phyloP scores from a whole-genome alignment of 1,139 yeast genomes.

The Entelexis sorbosivorans region DNA sequence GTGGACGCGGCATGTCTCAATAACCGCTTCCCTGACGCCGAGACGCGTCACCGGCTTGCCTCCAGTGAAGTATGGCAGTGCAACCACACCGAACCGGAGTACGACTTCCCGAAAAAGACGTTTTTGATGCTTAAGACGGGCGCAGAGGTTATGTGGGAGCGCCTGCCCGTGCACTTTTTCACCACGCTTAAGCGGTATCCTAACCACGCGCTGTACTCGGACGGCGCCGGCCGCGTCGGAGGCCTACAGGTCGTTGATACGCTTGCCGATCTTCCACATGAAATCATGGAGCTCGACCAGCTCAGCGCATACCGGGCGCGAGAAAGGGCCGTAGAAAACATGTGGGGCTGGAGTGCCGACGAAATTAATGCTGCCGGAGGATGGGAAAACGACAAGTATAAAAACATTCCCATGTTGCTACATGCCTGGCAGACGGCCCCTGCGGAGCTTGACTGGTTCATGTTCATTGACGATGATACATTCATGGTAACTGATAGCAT shows the following conservation, averaged over 20 bases:
- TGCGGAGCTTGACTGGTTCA: slow-evolving; percentile 24
- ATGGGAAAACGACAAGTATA: slow-evolving; percentile 23
- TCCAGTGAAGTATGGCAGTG: not conserved
- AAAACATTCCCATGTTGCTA: slow-evolving; percentile 22
- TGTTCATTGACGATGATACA: slow-evolving; percentile 28
- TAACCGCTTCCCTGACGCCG: not conserved
- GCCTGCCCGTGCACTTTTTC: slow-evolving; percentile 31
- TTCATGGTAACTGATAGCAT: slow-evolving; percentile 25
- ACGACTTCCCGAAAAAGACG: slow-evolving; percentile 21
- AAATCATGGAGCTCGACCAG: slow-evolving; percentile 19
- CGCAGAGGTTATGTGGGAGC: slow-evolving; percentile 31
- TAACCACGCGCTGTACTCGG: slow-evolving; percentile 31
- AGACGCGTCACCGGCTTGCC: not conserved
- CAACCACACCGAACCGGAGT: not conserved
- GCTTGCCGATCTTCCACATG: slow-evolving; percentile 26
- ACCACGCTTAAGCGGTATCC: slow-evolving; percentile 31
- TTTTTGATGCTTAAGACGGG: slow-evolving; percentile 34
- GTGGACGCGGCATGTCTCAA: not conserved
- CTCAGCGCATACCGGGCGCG: slow-evolving; percentile 28
- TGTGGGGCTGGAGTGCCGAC: slow-evolving; percentile 24
- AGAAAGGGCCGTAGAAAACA: slow-evolving; percentile 24
- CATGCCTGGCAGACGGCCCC: slow-evolving; percentile 24
- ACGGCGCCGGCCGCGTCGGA: slow-evolving; percentile 28
- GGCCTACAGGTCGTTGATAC: slow-evolving; percentile 31
- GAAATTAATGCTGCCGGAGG: slow-evolving; percentile 23